Evolutionary conservation across 1,284 basidiomycete species (phyloP), one percentile per base, ranked within the genome.

Genomic region (Garcileccinum viscosum): DNA sequence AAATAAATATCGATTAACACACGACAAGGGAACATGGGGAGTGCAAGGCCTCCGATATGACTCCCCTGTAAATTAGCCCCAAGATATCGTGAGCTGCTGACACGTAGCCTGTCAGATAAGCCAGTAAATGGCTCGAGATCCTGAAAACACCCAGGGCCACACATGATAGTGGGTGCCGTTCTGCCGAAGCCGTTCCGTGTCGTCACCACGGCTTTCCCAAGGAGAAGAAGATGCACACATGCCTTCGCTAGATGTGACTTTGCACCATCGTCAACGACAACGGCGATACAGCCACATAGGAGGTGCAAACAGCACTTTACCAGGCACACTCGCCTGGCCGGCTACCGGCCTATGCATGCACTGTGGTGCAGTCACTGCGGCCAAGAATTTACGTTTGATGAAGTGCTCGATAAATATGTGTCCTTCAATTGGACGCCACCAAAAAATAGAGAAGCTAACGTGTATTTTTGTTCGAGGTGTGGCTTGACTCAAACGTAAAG

Each of bases 371-470:
- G 59, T 61, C 59, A 61, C 35, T 33, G 40, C 30, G 27, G 44
- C 67, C 27, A 66, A 1, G 2, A 65, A 42, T 60, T 73, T 71
- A 71, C 70, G 70, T 73, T 69, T 50, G 61, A 63, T 58, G 67
- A 32, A 19, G 30, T 50, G 47, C 17, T 67, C 35, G 14, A 68
- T 66, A 38, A 50, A 35, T 59, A 15, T 30, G n/a, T 60, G 30
- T 67, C 66, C 40, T 42, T 69, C 66, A 33, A 22, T 24, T 17
- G 17, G 32, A 38, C 14, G 37, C 24, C 32, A 69, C 30, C 24
- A 3, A 32, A 27, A 64, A 42, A 40, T 38, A 40, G 42, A 42
- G 44, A 70, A 42, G 62, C 37, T 19, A 50, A 33, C n/a, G 64
- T 63, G 33, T 11, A 19, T 33, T 40, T 42, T 42, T 24, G 32